phyloP scores from a whole-genome alignment of 208 protist genomes.

The Lotmaria passim region DNA sequence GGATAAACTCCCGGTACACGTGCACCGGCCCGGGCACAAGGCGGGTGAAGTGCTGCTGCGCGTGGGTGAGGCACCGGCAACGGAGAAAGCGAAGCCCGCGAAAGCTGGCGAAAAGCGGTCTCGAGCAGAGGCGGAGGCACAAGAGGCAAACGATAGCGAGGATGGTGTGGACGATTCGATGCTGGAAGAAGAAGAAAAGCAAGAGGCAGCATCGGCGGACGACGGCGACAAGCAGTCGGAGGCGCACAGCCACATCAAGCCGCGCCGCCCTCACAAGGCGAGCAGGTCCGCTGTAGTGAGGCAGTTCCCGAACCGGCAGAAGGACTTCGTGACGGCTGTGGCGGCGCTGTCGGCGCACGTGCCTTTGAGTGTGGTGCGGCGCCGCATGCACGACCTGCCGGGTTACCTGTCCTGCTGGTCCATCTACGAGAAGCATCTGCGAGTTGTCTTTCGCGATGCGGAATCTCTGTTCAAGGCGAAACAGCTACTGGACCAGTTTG shows the following conservation, averaged over 20 bases:
- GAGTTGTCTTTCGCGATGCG: slow-evolving; percentile 75
- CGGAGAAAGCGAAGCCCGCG: neutral
- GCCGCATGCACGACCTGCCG: slow-evolving; percentile 61
- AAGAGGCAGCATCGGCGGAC: neutral
- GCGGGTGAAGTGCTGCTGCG: slow-evolving; percentile 33
- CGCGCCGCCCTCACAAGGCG: neutral
- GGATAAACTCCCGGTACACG: slow-evolving; percentile 22
- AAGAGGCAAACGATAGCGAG: slow-evolving; percentile 1
- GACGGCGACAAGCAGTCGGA: neutral
- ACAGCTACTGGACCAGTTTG: slow-evolving; percentile 85
- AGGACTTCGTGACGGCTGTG: slow-evolving; percentile 73
- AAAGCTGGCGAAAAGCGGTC: slow-evolving; percentile 24
- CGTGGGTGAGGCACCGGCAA: neutral
- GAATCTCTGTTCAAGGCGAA: slow-evolving; percentile 80
- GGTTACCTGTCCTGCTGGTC: slow-evolving; percentile 75
- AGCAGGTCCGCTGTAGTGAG: slow-evolving; percentile 19
- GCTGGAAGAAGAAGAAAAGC: neutral
- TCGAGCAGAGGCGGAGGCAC: slow-evolving; percentile 6
- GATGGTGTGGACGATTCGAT: slow-evolving; percentile 5
- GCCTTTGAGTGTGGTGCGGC: slow-evolving; percentile 44
- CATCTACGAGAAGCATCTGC: slow-evolving; percentile 58
- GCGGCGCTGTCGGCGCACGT: slow-evolving; percentile 45
- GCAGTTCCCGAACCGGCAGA: slow-evolving; percentile 55
- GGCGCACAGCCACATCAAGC: neutral
- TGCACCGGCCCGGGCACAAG: slow-evolving; percentile 37